Conservation (phyloP, 2,329 filamentous ascomycete genomes). For the Paraphaeosphaeria minitans region DNA sequence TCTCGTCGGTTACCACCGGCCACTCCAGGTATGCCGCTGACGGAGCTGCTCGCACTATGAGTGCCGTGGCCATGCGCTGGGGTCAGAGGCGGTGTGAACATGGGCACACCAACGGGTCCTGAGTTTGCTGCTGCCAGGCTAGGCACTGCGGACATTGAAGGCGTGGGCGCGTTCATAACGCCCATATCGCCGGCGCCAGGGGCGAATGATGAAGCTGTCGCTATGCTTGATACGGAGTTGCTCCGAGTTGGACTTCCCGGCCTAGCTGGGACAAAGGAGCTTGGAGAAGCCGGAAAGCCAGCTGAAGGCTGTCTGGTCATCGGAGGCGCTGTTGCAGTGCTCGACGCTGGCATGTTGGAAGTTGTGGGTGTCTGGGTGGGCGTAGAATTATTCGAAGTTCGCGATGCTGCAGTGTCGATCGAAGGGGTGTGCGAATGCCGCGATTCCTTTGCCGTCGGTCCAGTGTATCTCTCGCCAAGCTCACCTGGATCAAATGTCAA, state of each 20-base stretch:
- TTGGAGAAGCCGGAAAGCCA: constrained; percentile 62
- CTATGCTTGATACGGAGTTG: constrained; percentile 82
- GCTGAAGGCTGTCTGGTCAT: constrained; percentile 53
- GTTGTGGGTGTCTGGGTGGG: constrained; percentile 74
- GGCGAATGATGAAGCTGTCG: constrained; percentile 64
- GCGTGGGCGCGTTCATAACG: constrained; percentile 73
- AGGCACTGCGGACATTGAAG: constrained; percentile 78
- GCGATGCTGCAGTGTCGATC: constrained; percentile 49
- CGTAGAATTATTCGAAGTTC: constrained; percentile 65
- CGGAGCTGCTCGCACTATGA: constrained; percentile 61
- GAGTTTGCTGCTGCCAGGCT: constrained; percentile 76
- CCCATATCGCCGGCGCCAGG: constrained; percentile 41
- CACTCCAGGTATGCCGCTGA: constrained; percentile 55
- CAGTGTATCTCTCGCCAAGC: constrained; percentile 79
- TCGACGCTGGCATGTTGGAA: constrained; percentile 62
- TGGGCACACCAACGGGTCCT: constrained; percentile 63
- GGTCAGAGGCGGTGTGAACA: constrained; percentile 90
- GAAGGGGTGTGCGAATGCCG: constrained; percentile 42
- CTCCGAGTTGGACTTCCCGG: constrained; percentile 81
- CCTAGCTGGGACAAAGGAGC: constrained; percentile 60
- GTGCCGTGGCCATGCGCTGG: constrained; percentile 58
- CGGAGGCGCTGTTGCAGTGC: constrained; percentile 49
- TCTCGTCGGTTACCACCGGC: constrained; percentile 26
- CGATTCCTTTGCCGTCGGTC: constrained; percentile 56
- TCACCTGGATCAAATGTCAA: constrained; percentile 84